Evolutionary conservation across 345 rosid genomes (phyloP), one percentile per base, ranked within the genome.

Genomic region (Ceriops zippeliana): DNA sequence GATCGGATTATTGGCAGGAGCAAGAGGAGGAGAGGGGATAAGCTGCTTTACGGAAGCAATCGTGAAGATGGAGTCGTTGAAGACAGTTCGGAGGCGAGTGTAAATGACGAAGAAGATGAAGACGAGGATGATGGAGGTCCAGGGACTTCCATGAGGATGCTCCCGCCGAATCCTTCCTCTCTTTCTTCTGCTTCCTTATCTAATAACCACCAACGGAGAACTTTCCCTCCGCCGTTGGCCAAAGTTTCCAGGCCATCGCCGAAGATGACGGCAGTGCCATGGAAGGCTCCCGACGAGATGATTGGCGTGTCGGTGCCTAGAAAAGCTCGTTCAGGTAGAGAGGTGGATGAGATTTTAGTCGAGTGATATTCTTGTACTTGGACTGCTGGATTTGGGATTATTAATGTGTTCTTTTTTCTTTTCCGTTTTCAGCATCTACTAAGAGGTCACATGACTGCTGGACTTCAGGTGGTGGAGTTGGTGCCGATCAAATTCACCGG

Each of bases 281-380:
- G 96, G 97, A 90, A 89, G 71, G 87, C 93, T 15, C 84, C 90
- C 16, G 99, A 90, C 52, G 99, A 95, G 82, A 90, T 95, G 96
- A 95, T 95, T 78, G 96, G 98, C 19, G 97, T 95, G 54, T 81
- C 97, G 72, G 99, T 95, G 62, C 99, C 99, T 70, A 79, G 99
- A 79, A 95, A 92, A 90, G 99, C 99, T 84, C 98, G 99, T 85
- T 88, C 99, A 92, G 99, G 99, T 95, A 90, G 83, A 81, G 96
- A 83, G 85, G 91, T 88, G 91, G 92, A 88, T 76, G 75, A 77
- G 77, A 78, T 68, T 38, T 10, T 38, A 38, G 46, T 38, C 15
- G 46, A 38, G 15, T 11, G 46, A 38, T 9, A 7, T 9, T 10
- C 3, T 37, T 1, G 46, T 37, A 5, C 8, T 2, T 46, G 22